Evolutionary conservation across 768 basidiomycete genomes (phyloP), one percentile per base, ranked within the genome.

Genomic region (Serendipita sp.): DNA sequence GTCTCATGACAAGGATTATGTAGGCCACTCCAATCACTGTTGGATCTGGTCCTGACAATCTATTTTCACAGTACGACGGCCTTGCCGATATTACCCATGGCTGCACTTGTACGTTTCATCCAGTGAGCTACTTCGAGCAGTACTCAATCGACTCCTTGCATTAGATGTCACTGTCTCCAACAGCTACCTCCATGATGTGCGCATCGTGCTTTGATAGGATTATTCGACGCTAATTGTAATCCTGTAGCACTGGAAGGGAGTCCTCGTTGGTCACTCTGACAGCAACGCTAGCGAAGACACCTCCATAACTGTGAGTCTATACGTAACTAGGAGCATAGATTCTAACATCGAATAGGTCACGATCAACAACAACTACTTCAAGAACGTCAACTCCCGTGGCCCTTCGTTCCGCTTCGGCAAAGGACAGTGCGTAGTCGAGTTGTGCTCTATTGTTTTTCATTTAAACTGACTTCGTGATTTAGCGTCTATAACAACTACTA

Each of bases 71-170:
- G 34, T 77, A 77, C 69, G 77, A 77, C 62, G 77, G 77, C 43
- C 72, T 76, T 31, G 70, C 75, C 44, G 77, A 78, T 63, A 69
- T 78, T 64, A 78, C 76, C 31, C 77, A 78, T 64, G 78, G 77
- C 60, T 60, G 70, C 64, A 72, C 74, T 66, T 75, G 72, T 60
- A 67, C n/a, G 45, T 20, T 9, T 20, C 17, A 48, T 48, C 14
- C 34, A 38, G 14, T 14, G 34, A 5, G 34, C 34, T 7, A 5
- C 7, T 7, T 7, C 5, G 14, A 38, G 34, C 34, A n/a, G n/a
- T 38, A 7, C 14, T 38, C 34, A 38, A 38, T 38, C 14, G 14
- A 38, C 5, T 7, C 34, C 7, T 14, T 14, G 34, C 34, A 38
- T 20, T 48, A 48, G 45, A 58, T 58, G 24, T 58, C 53, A 58